These are phyloP conservation scores for Cyclanthera cordifolia DNA, from an alignment of 306 rosid species.

Conservation along the genomic window DNA sequence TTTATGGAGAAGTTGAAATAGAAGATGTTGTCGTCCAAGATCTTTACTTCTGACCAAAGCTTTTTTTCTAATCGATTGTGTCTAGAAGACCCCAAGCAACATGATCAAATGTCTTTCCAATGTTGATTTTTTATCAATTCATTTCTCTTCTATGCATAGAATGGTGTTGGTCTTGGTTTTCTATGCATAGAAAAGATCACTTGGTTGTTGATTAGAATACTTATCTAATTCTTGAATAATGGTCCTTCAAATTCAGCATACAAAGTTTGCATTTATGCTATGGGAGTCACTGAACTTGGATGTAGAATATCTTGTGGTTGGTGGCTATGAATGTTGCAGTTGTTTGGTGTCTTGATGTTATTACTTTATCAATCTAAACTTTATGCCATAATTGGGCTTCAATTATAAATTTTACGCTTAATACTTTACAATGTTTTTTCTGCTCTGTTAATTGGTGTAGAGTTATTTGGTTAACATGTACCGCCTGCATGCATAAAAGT, in stretches of 20 bases:
- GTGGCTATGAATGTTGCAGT: background rate
- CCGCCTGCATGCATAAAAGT: background rate
- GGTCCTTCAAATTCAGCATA: background rate
- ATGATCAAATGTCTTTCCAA: background rate
- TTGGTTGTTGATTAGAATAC: background rate
- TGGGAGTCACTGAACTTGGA: background rate
- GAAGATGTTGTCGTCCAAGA: background rate
- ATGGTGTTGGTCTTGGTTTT: background rate
- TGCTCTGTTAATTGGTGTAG: conserved; percentile 1
- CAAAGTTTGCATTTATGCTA: background rate
- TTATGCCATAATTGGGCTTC: background rate
- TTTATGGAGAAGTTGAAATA: background rate
- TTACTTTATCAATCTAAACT: background rate
- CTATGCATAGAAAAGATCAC: background rate
- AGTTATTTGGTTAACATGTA: background rate
- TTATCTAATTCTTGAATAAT: background rate
- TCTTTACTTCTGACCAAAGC: background rate
- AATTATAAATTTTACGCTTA: background rate
- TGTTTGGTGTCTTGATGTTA: background rate
- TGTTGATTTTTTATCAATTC: background rate
- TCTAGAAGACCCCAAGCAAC: background rate
- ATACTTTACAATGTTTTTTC: background rate
- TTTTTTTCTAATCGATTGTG: background rate
- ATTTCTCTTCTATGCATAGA: no score
- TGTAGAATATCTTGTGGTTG: background rate